phyloP scores from a whole-genome alignment of 139 green algal species.

The Volvox africanus region DNA sequence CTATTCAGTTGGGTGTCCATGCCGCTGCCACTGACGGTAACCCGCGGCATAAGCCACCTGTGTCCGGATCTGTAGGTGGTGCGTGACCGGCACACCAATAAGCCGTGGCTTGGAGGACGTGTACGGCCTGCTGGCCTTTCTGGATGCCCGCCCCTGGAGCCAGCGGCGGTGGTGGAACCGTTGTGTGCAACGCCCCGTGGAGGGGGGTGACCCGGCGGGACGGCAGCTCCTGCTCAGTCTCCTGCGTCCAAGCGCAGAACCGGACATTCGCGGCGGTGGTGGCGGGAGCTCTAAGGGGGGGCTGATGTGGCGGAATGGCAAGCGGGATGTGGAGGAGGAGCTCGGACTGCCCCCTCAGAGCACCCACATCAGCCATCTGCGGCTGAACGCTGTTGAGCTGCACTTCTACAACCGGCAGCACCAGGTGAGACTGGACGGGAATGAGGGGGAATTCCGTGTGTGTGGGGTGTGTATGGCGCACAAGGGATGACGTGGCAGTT shows the following conservation, averaged over 20 bases:
- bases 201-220: slow-evolving; percentile 57
- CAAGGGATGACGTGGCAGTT: too few relatives aligned
- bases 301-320: slow-evolving; percentile 91
- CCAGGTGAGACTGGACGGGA: slow-evolving; percentile 41
- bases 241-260: neutral
- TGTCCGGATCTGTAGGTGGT: slow-evolving; percentile 52
- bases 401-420: slow-evolving; percentile 91
- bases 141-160: slow-evolving; percentile 72
- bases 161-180: slow-evolving; percentile 73
- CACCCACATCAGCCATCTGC: slow-evolving; percentile 65
- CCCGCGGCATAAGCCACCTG: too few relatives aligned
- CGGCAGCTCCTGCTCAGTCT: slow-evolving; percentile 31
- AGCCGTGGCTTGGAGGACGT: slow-evolving; percentile 88
- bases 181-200: slow-evolving; percentile 70
- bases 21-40: too few relatives aligned
- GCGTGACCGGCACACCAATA: slow-evolving; percentile 91
- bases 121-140: slow-evolving; percentile 89
- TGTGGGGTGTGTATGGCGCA: too few relatives aligned
- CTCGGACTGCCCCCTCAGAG: slow-evolving; percentile 83
- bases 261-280: neutral
- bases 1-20: too few relatives aligned
- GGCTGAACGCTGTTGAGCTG: slow-evolving; percentile 86
- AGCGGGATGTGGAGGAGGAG: slow-evolving; percentile 85
- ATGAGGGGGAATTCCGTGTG: too few relatives aligned
- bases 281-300: slow-evolving; percentile 64